A percentile compares a stretch with the other conserved stretches of the same genome.
Conservation (phyloP, 306 rosid species). For the Corylus americana region DNA sequence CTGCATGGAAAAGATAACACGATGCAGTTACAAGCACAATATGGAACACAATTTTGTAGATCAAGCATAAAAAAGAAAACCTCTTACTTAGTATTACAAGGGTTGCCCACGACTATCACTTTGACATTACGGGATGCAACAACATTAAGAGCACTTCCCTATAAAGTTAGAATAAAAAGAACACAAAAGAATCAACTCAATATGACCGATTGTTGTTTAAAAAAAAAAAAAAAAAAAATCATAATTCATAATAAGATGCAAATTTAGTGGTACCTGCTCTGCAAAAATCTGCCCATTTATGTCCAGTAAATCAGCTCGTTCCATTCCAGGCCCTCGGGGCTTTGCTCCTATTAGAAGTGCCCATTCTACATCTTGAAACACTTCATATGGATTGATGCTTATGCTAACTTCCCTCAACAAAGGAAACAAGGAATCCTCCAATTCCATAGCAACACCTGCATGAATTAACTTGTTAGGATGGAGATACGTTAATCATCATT, state of each 20-base stretch:
- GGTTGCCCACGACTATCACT: conserved; percentile 95
- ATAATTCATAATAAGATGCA: conserved; percentile 5
- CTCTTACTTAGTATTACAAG: conserved; percentile 93
- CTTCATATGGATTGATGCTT: conserved; percentile 87
- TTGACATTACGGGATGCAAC: conserved; percentile 88
- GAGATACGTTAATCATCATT: conserved; percentile 17
- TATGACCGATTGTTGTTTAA: not conserved
- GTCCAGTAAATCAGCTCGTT: conserved; percentile 84
- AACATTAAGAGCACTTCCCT: conserved; percentile 90
- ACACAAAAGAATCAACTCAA: conserved; percentile 22
- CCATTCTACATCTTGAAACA: conserved; percentile 96
- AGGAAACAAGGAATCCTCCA: conserved; percentile 94
- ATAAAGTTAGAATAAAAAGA: not conserved
- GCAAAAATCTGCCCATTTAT: conserved; percentile 89
- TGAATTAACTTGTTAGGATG: conserved; percentile 6
- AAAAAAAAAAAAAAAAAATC: not conserved
- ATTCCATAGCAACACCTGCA: conserved; percentile 98
- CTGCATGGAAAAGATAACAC: conserved; percentile 42
- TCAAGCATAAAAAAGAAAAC: conserved; percentile 13
- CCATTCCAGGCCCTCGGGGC: conserved; percentile 99
- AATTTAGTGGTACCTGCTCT: conserved; percentile 56
- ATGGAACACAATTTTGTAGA: conserved; percentile 19
- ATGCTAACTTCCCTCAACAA: conserved; percentile 84
- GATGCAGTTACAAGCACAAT: conserved; percentile 13
- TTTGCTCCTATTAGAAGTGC: conserved; percentile 93